Evolutionary conservation across 495 filamentous ascomycete species (phyloP), one percentile per base, ranked within the genome.

Genomic region (Aspergillus kassunensis): DNA sequence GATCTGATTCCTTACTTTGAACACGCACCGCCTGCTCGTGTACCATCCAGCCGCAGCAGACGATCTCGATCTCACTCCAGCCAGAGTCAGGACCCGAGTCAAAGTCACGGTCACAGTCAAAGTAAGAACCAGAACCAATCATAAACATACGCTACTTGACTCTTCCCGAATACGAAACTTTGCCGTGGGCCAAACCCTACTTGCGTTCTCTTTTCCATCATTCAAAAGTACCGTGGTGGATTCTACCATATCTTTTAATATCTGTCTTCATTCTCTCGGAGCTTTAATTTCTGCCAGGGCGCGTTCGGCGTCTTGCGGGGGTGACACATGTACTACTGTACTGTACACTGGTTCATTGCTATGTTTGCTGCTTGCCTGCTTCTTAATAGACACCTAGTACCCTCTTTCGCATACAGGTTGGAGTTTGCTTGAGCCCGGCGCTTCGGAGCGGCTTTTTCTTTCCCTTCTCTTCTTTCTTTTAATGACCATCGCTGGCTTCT

Each of bases 1-100:
- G 78, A 80, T 29, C 68, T 78, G 6, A 71, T 73, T 25, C 80
- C 80, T 0, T 71, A 74, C 56, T 80, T 80, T 46, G 71, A 72
- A 47, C 65, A 76, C 49, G 69, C 65, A 0, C 72, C 71, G 10
- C 62, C 72, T 6, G 54, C 64, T 6, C 68, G 71, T 20, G 61
- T 67, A 6, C 67, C 72, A 0, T 72, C 69, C 4, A 68, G 59
- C 43, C 68, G 68, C 37, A 69, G 72, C 16, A 62, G 65, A 49
- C 56, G 67, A 18, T 46, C 44, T 21, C 72, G 61, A 40, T 75
- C 72, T 24, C 64, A 64, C 34, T 71, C 72, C 8, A 46, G 30
- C 30, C 44, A 46, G 15, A 71, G 68, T 39, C 65, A 67, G 29
- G 27, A 52, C 29, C 24, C 0, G 21, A 25, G n/a, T n/a, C n/a